Conservation (phyloP, 192 early-diverging fungal species). For the Rhizoclosmatium sp. region DNA sequence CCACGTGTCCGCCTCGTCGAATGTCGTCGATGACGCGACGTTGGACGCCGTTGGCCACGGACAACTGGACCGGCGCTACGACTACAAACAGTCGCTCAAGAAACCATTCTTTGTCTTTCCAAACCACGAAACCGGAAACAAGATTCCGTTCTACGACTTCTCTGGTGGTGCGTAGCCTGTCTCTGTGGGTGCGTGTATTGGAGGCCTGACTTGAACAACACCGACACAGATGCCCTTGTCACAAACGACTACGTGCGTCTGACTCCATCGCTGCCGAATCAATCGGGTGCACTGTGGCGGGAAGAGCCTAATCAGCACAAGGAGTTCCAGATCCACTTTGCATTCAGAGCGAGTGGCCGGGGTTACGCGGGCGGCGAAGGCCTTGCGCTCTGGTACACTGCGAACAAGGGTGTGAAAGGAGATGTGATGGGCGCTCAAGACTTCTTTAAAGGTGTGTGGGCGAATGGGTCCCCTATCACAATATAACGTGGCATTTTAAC, state of each 20-base stretch:
- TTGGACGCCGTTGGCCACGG: conserved; percentile 32
- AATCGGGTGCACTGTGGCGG: conserved; percentile 69
- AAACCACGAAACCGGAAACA: conserved; percentile 12
- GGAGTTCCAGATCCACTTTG: conserved; percentile 77
- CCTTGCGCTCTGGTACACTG: conserved; percentile 84
- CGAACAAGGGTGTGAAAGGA: conserved; percentile 56
- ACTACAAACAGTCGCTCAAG: conserved; percentile 51
- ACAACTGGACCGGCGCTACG: conserved; percentile 38
- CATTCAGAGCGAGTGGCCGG: conserved; percentile 66
- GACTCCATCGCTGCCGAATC: conserved; percentile 65
- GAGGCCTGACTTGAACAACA: not conserved
- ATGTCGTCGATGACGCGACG: not conserved
- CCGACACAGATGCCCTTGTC: conserved; percentile 37
- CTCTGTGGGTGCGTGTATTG: not conserved
- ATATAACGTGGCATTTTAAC: not conserved
- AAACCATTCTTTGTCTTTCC: conserved; percentile 46
- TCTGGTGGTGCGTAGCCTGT: not conserved
- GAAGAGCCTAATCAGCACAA: conserved; percentile 62
- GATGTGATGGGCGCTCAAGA: conserved; percentile 73
- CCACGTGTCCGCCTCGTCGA: not conserved
- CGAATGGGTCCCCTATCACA: conserved; percentile 2
- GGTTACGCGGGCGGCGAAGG: conserved; percentile 73
- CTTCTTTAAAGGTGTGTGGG: conserved; percentile 62
- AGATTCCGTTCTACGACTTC: conserved; percentile 42
- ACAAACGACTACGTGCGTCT: conserved; percentile 54